Base-by-base conservation (phyloP, 2,329 filamentous ascomycete genomes). In the Botrytis pseudocinerea region DNA sequence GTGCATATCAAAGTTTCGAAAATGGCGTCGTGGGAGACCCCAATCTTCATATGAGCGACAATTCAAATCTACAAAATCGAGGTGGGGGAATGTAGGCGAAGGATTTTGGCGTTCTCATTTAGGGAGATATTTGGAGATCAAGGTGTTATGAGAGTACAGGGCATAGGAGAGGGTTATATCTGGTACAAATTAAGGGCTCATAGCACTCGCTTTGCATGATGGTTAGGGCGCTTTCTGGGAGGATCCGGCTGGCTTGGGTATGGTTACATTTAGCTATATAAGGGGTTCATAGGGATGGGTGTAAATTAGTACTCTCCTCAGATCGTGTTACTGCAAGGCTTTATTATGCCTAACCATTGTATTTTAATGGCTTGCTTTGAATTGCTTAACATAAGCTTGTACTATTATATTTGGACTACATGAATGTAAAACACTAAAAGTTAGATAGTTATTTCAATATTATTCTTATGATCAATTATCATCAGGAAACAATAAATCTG, bases 1-100 rank as follows among this genome's bases (percentile, higher is more conserved):
- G 88, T 16, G 85, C 86, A 3, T 91, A 91, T 77, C 88, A 89
- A 18, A 86, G 86, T 40, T 89, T 91, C 59, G 89, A 91, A 79
- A 91, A 91, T 75, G 89, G 89, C 9, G 73, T 79, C 57, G 69
- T 80, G 69, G 79, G 77, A 2, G 78, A 80, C 73, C 73, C 76
- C 20, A 73, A 59, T 16, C 48, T 79, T 63, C 73, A 78, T 22
- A 75, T 76, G 44, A 75, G 48, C 20, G 76, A 78, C 64, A 76
- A 77, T 69, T 73, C 76, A 42, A 77, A 79, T 74, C 46, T 80
- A 68, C 77, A 79, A 66, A 71, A 77, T 57, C 76, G 76, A 48
- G 74, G 71, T 72, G 71, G 69, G 70, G 72, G 65, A 32, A 38
- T 70, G 61, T 73, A 63, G 63, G 40, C 25, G 22, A 61, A 54